Base-by-base conservation (phyloP, 495 filamentous ascomycete species). In the Bathelium albidoporum region DNA sequence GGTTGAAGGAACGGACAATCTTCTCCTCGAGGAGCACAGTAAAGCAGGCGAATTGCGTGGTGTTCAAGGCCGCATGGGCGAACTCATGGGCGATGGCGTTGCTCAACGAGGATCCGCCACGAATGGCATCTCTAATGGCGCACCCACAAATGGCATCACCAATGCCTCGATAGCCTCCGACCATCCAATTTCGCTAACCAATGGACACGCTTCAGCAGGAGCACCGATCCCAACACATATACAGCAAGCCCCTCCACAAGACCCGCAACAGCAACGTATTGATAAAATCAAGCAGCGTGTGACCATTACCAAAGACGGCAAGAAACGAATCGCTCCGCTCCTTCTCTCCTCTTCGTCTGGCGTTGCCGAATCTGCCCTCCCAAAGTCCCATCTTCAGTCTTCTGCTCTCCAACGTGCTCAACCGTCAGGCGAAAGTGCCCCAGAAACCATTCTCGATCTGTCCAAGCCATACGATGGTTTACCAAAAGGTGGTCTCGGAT, bases 291-390 rank as follows among this genome's bases (percentile, higher is more conserved):
- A 97, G 73, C 85, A 90, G 59, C 86, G 93, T 11, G 90, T 96
- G 9, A 96, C 91, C 20, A 88, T 95, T 58, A 96, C 91, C 1
- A 97, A 97, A 73, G 94, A 99, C 61, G 94, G 94, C 20, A 97
- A 91, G 76, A 99, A 97, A 76, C 84, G 95, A 28, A 91, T 99
- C 61, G 89, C 90, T 2, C 94, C 94, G 5, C 74, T 97, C 68
- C 81, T 99, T 2, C 88, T 99, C 18, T 97, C 94, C 2, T 89
- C 85, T 22, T 87, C 87, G 3, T 81, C 89, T 24, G 89, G 88
- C 9, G 87, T 83, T 5, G 88, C 87, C 18, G 87, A 93, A 66
- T 90, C 90, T 0, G 94, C 90, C 12, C 77, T 96, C n/a, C 92
- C 92, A 0, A 88, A 91, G 64, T 83, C 89, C 12, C 87, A 91